Evolutionary conservation across 2,329 filamentous ascomycete genomes (phyloP).

Genomic region (Chalaropsis thielavioides): DNA sequence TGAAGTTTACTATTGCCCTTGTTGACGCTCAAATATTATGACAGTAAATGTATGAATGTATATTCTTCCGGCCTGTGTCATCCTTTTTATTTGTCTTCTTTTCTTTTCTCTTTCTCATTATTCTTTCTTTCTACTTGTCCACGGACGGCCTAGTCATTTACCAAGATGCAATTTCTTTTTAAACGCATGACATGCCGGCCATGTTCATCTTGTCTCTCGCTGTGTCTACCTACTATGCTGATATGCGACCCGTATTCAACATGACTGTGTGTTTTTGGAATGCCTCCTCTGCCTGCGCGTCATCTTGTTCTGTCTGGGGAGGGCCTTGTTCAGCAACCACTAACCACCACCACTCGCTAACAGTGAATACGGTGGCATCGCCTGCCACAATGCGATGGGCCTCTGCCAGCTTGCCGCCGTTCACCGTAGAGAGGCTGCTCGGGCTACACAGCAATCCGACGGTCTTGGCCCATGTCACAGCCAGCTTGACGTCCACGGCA

Average conservation of each 20-base stretch:
- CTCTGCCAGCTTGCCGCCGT: neutral
- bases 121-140: neutral
- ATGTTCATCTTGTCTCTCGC: neutral
- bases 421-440: conserved; percentile 20
- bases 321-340: conserved; percentile 30
- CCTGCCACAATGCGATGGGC: neutral
- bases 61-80: neutral
- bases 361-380: conserved; percentile 24
- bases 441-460: conserved; percentile 34
- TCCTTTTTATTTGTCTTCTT: no score
- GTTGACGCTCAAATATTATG: neutral
- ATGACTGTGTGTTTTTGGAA: conserved; percentile 15
- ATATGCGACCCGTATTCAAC: conserved; percentile 13
- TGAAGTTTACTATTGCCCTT: neutral
- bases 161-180: neutral
- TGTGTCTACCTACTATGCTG: neutral
- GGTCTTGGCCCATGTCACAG: conserved; percentile 43
- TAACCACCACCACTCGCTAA: conserved; percentile 56
- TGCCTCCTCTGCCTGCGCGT: neutral
- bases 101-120: no score
- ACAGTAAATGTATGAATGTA: conserved; percentile 3
- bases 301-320: neutral
- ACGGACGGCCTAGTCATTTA: neutral
- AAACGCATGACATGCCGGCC: neutral
- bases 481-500: conserved; percentile 45